phyloP scores from a whole-genome alignment of 169 alveolate genomes.

The Neospora caninum region DNA sequence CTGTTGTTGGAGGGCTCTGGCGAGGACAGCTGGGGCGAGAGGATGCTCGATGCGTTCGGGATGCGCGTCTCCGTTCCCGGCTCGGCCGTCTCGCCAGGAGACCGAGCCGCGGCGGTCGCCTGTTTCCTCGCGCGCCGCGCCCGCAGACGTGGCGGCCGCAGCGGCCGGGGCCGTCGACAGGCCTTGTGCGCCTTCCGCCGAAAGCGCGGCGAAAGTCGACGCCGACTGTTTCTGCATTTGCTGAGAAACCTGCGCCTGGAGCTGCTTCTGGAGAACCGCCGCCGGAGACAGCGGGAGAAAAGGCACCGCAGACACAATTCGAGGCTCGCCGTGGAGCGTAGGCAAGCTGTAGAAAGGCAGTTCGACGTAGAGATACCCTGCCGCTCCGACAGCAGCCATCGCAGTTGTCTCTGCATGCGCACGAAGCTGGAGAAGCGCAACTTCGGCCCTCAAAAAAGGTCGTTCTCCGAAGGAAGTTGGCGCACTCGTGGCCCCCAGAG shows the following conservation, averaged over 20 bases:
- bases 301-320: neutral
- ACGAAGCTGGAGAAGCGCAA: neutral
- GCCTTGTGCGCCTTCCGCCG: neutral
- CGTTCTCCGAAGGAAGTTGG: no score
- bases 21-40: conserved; percentile 12
- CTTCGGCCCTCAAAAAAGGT: neutral
- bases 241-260: conserved; percentile 49
- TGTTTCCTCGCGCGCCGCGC: neutral
- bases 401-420: conserved; percentile 21
- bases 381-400: conserved; percentile 39
- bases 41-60: neutral
- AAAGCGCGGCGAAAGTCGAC: neutral
- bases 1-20: conserved; percentile 34
- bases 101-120: neutral
- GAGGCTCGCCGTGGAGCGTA: conserved; percentile 54
- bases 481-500: no score
- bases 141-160: neutral
- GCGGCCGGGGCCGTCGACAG: neutral
- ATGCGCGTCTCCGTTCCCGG: neutral
- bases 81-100: neutral
- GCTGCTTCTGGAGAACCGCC: conserved; percentile 48
- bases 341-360: conserved; percentile 56
- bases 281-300: conserved; percentile 9
- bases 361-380: conserved; percentile 55
- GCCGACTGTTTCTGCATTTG: conserved; percentile 36